phyloP scores from a whole-genome alignment of 164 flowering plant species.

The Berberis vulgaris region DNA sequence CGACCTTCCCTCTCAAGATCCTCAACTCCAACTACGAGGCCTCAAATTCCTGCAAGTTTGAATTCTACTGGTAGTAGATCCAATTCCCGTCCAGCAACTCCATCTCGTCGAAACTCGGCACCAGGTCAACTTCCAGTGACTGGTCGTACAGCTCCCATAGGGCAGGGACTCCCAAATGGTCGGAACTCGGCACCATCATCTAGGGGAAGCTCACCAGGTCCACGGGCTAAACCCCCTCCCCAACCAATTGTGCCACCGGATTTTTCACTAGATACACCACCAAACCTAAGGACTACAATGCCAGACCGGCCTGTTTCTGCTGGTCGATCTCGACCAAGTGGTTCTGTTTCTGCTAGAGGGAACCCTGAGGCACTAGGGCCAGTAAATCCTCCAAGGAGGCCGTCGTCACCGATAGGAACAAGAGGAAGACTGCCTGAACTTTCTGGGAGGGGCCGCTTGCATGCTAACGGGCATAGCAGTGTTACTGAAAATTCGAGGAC shows the following conservation, averaged over 20 bases:
- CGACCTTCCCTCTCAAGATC: conserved; percentile 63
- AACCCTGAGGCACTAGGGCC: conserved; percentile 34
- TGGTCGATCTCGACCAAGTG: conserved; percentile 79
- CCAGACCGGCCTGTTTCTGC: conserved; percentile 88
- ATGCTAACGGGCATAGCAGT: conserved; percentile 44
- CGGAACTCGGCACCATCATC: conserved; percentile 45
- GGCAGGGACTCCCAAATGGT: conserved; percentile 46
- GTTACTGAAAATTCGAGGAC: conserved; percentile 36
- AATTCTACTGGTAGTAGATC: conserved; percentile 38
- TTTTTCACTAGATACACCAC: conserved; percentile 84
- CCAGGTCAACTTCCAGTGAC: conserved; percentile 39
- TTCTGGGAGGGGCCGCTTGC: conserved; percentile 30
- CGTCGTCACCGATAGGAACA: conserved; percentile 40
- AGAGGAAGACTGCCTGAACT: conserved; percentile 67
- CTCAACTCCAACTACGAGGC: conserved; percentile 74
- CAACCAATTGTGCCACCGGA: conserved; percentile 75
- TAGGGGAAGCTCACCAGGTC: conserved; percentile 74
- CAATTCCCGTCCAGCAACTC: conserved; percentile 77
- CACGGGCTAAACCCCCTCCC: conserved; percentile 45
- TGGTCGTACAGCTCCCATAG: conserved; percentile 40
- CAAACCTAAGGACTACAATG: conserved; percentile 82
- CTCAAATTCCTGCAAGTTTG: conserved; percentile 47
- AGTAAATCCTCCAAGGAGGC: conserved; percentile 40
- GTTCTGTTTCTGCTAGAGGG: conserved; percentile 32
- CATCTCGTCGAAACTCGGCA: conserved; percentile 54